A percentile compares a stretch with the other conserved stretches of the same genome.
phyloP scores from a whole-genome alignment of 2,329 filamentous ascomycete species.

The Coleophoma eucalyptorum region DNA sequence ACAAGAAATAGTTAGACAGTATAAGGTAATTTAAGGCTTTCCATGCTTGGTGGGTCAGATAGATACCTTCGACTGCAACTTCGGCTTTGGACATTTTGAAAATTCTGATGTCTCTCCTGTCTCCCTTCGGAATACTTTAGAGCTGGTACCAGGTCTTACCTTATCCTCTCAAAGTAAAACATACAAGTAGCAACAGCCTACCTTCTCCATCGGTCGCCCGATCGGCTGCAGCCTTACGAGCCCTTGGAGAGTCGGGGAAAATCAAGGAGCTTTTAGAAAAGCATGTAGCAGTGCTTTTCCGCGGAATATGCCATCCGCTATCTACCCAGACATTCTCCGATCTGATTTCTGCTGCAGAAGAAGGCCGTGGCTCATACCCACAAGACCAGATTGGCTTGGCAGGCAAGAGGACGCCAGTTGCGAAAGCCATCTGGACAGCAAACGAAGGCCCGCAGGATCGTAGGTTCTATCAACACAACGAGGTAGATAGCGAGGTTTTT shows the following conservation, averaged over 20 bases:
- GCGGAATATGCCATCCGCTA: background rate
- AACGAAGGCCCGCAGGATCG: background rate
- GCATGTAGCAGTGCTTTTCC: background rate
- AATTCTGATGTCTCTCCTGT: background rate
- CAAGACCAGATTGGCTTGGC: background rate
- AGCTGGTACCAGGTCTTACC: no score
- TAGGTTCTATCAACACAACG: conserved; percentile 1
- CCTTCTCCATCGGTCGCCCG: background rate
- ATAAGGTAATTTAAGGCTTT: no score
- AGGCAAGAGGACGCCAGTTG: background rate
- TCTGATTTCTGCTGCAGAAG: background rate
- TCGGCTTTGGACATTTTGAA: background rate
- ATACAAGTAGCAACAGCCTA: no score
- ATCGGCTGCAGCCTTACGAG: background rate
- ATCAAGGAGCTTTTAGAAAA: background rate
- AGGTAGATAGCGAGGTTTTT: background rate
- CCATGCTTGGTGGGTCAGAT: background rate
- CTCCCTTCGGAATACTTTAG: no score
- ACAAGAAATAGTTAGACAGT: no score
- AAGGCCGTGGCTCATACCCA: background rate
- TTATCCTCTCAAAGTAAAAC: background rate
- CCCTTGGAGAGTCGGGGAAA: background rate
- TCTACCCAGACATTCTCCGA: background rate
- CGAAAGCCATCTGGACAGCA: background rate
- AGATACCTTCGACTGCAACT: background rate